These are phyloP conservation scores for Quercus wislizeni DNA, from an alignment of 306 rosid genomes.

Conservation along the genomic window DNA sequence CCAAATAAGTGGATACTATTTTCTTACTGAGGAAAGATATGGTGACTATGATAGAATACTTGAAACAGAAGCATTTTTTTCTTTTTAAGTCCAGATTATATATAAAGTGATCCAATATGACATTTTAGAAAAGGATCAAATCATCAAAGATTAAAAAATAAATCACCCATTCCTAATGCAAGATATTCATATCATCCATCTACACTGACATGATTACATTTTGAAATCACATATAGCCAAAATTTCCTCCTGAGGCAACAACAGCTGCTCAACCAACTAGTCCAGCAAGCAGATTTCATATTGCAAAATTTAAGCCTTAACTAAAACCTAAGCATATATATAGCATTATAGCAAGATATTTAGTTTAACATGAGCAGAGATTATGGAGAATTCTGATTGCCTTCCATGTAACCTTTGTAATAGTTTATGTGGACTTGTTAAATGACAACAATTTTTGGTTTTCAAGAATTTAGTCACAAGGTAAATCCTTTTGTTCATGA, in stretches of 20 bases:
- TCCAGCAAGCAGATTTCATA: neutral
- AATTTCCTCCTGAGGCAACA: neutral
- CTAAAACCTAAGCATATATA: neutral
- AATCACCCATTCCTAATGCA: neutral
- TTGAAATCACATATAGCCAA: neutral
- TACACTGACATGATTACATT: neutral
- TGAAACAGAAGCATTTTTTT: neutral
- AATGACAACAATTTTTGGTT: neutral
- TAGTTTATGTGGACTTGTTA: neutral
- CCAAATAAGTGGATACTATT: neutral
- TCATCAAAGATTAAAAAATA: neutral
- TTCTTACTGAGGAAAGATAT: neutral
- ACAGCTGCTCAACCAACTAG: neutral
- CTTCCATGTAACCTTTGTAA: neutral
- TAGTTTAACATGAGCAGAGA: neutral
- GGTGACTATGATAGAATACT: neutral
- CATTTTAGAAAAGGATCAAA: neutral
- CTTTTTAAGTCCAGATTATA: neutral
- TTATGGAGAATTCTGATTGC: neutral
- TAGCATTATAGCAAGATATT: neutral
- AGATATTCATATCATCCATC: neutral
- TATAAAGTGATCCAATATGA: neutral
- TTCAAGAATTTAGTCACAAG: neutral
- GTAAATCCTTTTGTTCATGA: neutral
- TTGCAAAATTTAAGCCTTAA: neutral